Base-by-base conservation (phyloP, 306 rosid genomes). In the Dicorynia guianensis region DNA sequence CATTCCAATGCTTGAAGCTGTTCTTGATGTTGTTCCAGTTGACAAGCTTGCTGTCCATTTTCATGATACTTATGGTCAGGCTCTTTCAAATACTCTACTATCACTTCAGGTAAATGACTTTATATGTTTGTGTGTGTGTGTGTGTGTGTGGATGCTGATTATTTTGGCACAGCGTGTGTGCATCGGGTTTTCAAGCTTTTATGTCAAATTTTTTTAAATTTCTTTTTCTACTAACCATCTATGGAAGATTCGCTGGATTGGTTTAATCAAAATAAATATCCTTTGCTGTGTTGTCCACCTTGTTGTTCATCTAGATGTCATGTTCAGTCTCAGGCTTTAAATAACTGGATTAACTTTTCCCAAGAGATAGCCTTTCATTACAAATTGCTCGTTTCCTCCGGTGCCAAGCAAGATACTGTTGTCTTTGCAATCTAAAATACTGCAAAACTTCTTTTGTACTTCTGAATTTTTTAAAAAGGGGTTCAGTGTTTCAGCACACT, bases 1-100 rank as follows among this genome's bases (percentile, higher is more conserved):
- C 52, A 75, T 90, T 86, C 89, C 95, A 43, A 91, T 94, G 98
- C 97, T 94, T 74, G 90, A 91, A 83, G 93, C 93, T 19, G 98
- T 94, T 61, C 82, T 75, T 79, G 85, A 87, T 17, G 93, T 85
- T 67, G 89, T 88, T 68, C 96, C 93, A 0, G 71, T 65, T 60
- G 90, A 91, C 47, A 90, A 76, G 61, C 87, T 94, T 72, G 95
- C 95, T 57, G 98, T 94, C 78, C 98, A 91, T 79, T 94, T 90
- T 77, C 98, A 94, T 34, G 98, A 94, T 77, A 94, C 97, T 39
- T 94, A 94, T n/a, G 98, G 98, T 46, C 98, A 94, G 83, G 98
- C 98, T 18, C 91, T 94, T 76, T 84, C 97, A 76, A 94, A 91
- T 81, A 91, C 81, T 72, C 83, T 91, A 43, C 78, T 67, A 58